phyloP scores from a whole-genome alignment of 1,284 basidiomycete species.

The Cystobasidium sp. region DNA sequence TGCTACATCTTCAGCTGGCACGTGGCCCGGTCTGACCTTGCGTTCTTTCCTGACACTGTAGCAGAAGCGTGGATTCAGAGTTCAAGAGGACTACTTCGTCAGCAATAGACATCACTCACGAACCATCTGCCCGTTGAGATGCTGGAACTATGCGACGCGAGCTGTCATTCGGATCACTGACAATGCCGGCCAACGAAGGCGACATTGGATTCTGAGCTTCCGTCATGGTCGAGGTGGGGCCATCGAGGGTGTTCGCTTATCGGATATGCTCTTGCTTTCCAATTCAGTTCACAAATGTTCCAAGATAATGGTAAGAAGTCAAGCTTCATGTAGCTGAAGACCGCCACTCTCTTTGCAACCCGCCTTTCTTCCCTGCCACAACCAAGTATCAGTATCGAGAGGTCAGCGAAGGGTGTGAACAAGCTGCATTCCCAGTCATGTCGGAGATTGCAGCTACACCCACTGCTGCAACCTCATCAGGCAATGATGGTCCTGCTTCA shows the following conservation, averaged over 20 bases:
- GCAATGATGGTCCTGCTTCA: neutral
- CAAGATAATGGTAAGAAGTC: too few relatives aligned
- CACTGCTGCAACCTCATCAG: neutral
- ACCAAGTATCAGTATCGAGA: neutral
- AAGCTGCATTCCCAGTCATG: conserved; percentile 5
- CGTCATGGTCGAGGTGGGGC: conserved; percentile 1
- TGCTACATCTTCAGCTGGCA: conserved; percentile 41
- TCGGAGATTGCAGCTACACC: conserved; percentile 5
- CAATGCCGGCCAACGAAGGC: conserved; percentile 39
- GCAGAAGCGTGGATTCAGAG: neutral
- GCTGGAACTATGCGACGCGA: conserved; percentile 30
- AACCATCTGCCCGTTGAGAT: conserved; percentile 27
- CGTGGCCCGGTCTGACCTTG: conserved; percentile 27
- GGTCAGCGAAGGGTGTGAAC: neutral
- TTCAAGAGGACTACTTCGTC: neutral
- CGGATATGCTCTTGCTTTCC: neutral
- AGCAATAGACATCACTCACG: conserved; percentile 21
- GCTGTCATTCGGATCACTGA: conserved; percentile 32
- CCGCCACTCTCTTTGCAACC: too few relatives aligned
- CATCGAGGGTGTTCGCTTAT: neutral
- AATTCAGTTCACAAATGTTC: too few relatives aligned
- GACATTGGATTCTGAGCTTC: conserved; percentile 12
- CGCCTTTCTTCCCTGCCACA: too few relatives aligned
- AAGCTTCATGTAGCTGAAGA: too few relatives aligned
- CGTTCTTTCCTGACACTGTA: conserved; percentile 31